Evolutionary conservation across 352 stramenopile species (phyloP).

Genomic region (Phytophthora meadii): DNA sequence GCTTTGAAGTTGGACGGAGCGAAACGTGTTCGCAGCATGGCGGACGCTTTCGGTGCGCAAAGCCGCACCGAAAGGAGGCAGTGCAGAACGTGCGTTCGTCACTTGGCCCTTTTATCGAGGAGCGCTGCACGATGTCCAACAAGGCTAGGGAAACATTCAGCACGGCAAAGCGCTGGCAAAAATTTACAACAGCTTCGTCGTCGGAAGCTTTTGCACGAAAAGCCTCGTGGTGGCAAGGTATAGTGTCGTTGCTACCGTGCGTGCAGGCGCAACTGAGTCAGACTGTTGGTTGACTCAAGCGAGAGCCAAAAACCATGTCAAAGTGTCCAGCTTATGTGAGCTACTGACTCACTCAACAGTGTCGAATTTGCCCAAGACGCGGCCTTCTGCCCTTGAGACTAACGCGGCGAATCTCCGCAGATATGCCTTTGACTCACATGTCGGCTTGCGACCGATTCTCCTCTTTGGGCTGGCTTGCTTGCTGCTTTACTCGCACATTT

Average conservation of each 20-base stretch:
- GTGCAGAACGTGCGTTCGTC: conserved; percentile 26
- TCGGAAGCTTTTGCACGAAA: background rate
- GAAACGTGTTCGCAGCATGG: conserved; percentile 2
- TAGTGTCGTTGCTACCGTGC: background rate
- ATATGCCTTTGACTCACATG: conserved; percentile 24
- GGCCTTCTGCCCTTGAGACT: background rate
- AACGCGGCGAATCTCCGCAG: conserved; percentile 11
- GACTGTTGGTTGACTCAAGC: conserved; percentile 8
- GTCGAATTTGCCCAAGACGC: background rate
- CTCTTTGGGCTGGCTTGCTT: conserved; percentile 6
- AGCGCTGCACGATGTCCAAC: conserved; percentile 4
- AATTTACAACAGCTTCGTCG: conserved; percentile 16
- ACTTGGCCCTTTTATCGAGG: conserved; percentile 26
- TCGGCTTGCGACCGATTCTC: conserved; percentile 2
- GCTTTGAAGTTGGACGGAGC: conserved; percentile 27
- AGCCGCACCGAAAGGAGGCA: conserved; percentile 29
- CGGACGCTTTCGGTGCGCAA: conserved; percentile 34
- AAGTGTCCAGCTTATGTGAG: conserved; percentile 10
- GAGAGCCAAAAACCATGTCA: background rate
- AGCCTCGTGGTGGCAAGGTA: background rate
- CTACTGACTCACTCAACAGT: conserved; percentile 10
- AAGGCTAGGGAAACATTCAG: conserved; percentile 23
- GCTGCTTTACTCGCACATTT: conserved; percentile 9
- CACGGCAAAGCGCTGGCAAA: conserved; percentile 23
- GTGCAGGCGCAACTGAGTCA: background rate